Evolutionary conservation across 352 stramenopile species (phyloP).

Genomic region (Blastocystis hominis): DNA sequence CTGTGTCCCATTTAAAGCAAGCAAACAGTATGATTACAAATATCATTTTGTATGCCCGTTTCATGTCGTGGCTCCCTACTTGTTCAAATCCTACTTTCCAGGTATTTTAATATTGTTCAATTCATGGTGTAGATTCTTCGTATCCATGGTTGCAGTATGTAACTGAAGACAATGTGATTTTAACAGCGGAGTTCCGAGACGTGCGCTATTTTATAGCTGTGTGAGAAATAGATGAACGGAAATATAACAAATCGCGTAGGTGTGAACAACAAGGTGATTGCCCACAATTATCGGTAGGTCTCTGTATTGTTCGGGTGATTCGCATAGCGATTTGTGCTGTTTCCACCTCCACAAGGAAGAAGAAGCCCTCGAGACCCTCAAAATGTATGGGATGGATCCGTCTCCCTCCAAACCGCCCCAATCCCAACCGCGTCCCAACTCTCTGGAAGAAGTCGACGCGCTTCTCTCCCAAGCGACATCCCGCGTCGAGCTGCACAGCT

Average conservation of each 20-base stretch:
- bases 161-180: constrained; percentile 55
- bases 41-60: constrained; percentile 55
- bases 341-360: constrained; percentile 57
- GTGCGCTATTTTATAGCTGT: background rate
- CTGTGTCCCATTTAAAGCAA: constrained; percentile 24
- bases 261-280: constrained; percentile 31
- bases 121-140: background rate
- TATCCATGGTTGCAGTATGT: constrained; percentile 50
- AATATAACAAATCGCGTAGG: constrained; percentile 45
- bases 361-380: constrained; percentile 11
- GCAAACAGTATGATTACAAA: constrained; percentile 43
- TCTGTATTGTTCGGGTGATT: background rate
- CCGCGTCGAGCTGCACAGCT: background rate
- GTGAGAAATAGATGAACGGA: background rate
- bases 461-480: background rate
- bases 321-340: constrained; percentile 47
- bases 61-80: constrained; percentile 49
- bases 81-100: constrained; percentile 55
- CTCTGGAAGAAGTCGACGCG: background rate
- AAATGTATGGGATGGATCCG: constrained; percentile 32
- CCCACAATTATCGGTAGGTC: background rate
- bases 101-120: background rate
- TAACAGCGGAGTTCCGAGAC: constrained; percentile 55
- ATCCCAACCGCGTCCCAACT: background rate
- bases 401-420: background rate